Evolutionary conservation across 2,329 filamentous ascomycete species (phyloP).

Genomic region (Monilinia aucupariae): DNA sequence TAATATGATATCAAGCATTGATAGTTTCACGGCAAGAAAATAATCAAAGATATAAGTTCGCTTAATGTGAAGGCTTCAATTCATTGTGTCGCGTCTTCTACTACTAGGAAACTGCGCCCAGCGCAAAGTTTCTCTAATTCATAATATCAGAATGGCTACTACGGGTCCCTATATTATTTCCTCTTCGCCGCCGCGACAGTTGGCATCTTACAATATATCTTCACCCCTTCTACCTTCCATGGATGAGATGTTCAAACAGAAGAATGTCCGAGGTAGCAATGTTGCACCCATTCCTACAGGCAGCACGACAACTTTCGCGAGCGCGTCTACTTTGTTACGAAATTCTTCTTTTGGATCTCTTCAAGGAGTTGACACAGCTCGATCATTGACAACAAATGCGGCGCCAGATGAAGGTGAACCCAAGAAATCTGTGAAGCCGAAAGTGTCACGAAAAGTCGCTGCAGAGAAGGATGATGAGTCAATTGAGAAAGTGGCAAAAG

Average conservation of each 20-base stretch:
- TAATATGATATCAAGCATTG: background rate
- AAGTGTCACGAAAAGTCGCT: constrained; percentile 14
- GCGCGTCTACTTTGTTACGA: constrained; percentile 35
- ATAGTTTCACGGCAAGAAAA: constrained; percentile 1
- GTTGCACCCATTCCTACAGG: constrained; percentile 38
- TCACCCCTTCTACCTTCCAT: constrained; percentile 44
- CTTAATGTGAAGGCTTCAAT: constrained; percentile 17
- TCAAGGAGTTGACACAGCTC: constrained; percentile 12
- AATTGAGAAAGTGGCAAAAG: constrained; percentile 25
- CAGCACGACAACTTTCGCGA: constrained; percentile 40
- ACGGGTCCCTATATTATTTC: constrained; percentile 33
- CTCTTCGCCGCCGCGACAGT: constrained; percentile 24
- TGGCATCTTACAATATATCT: constrained; percentile 26
- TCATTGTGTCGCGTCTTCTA: constrained; percentile 28
- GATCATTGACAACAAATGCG: background rate
- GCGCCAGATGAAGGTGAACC: constrained; percentile 30
- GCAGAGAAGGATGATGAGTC: constrained; percentile 14
- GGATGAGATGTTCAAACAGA: constrained; percentile 42
- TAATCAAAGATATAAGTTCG: background rate
- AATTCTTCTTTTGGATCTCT: constrained; percentile 12
- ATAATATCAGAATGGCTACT: constrained; percentile 36
- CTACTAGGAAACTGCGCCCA: constrained; percentile 23
- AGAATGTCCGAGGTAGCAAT: constrained; percentile 37
- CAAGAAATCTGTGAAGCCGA: constrained; percentile 27
- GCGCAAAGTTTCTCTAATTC: constrained; percentile 23